Base-by-base conservation (phyloP, 1,284 basidiomycete species). In the Rhodotorula sp. region DNA sequence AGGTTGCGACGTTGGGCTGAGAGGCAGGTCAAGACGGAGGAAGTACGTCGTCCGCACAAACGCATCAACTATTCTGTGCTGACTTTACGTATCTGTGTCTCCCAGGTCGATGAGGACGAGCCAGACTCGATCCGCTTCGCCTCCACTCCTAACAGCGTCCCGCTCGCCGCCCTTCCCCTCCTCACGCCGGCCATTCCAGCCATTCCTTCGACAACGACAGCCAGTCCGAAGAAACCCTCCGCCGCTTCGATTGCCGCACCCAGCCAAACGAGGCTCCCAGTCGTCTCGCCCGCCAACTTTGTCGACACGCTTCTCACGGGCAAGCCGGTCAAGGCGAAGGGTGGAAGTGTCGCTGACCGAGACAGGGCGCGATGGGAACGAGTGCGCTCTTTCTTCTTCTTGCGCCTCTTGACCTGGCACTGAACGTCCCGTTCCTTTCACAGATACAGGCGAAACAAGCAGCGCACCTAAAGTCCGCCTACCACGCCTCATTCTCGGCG, bases 401-500 rank as follows among this genome's bases (percentile, higher is more conserved):
- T 10, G n/a, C 22, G 19, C 6, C n/a, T 22, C 36, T 7, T 27
- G 17, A 13, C 13, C 24, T 15, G 13, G 36, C 15, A 57, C 51
- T 65, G 32, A 34, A 4, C 13, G 0, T 39, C 6, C 32, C 17
- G 20, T 0, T 44, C 17, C 27, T 15, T n/a, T n/a, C 20, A 8
- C 61, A 73, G 72, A 66, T 74, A 27, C 59, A 65, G 59, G 73
- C 71, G 17, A 74, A 74, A 29, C 61, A 66, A 27, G 46, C 29
- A 24, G 71, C 67, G 36, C 44, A 66, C 24, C 62, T 59, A 20
- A 64, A 55, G 2, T 65, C 67, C 27, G 66, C 70, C 29, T 69
- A 74, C 56, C 68, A 74, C 36, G 57, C 64, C 10, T 68, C 60
- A 11, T 53, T 74, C 17, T 67, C 73, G 9, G 48, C 62, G 15